Base-by-base conservation (phyloP, 768 basidiomycete species). In the Phanerochaete carnosa region DNA sequence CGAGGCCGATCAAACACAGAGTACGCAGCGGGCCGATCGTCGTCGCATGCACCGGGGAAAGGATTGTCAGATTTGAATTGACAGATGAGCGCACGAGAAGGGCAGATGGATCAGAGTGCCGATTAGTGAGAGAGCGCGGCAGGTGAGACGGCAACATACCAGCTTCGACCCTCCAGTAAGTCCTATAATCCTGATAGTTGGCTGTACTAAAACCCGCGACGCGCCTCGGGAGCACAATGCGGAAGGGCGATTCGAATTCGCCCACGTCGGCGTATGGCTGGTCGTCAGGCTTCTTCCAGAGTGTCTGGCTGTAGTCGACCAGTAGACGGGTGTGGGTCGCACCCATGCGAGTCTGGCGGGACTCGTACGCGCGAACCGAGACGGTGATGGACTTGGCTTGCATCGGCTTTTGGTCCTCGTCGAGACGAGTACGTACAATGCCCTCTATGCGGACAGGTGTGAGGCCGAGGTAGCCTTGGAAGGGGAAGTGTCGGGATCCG, bases 161-260 rank as follows among this genome's bases (percentile, higher is more conserved):
- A 63, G 92, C 92, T 76, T 94, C 92, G 59, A 94, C 78, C 56
- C 90, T 80, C 92, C 92, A 94, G 69, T 83, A 83, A 69, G 89
- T 85, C 46, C 87, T 81, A 72, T 92, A 94, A 66, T 87, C 88
- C 65, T 88, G 88, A 67, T 86, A 91, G 61, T 84, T 79, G 15
- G 87, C 82, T 51, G 87, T 86, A 71, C 87, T 88, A 66, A 85
- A 87, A 43, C 89, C 89, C 16, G 79, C 73, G 54, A 83, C 79
- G 62, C 80, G 78, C 58, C 81, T 70, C 28, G 92, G 92, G 28
- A 94, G 62, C 49, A 81, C 79, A 67, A 94, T 79, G 53, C 84
- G 83, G 72, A 92, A 94, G 1, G 89, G 85, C 65, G 80, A 77
- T 66, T 92, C 88, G 66, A 82, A 70, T 64, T 88, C 83, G 46